Base-by-base conservation (phyloP, 192 early-diverging fungal species). In the Backusella liffmaniae region DNA sequence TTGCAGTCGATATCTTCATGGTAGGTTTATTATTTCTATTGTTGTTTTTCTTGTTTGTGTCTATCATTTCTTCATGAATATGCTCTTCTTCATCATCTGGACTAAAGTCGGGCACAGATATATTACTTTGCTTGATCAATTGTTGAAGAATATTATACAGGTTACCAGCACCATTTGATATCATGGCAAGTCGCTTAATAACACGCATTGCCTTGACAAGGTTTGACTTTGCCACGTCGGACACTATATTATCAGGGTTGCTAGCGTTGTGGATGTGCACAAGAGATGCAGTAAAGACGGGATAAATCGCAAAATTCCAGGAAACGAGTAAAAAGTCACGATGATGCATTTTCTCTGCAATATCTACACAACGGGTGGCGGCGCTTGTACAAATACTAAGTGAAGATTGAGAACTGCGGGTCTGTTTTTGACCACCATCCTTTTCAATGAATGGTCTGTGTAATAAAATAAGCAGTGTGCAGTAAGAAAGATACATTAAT, bases 381-480 rank as follows among this genome's bases (percentile, higher is more conserved):
- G 82, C 82, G n/a, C 56, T 77, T 1, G 76, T 83, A 46, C 82
- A 83, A 39, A 83, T 83, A 26, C 68, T 73, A 13, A 80, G 72
- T 0, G 82, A 83, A n/a, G 82, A 79, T 16, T 79, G 41, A 18
- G 76, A 70, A 3, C 77, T 79, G 10, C 66, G 62, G 2, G 56
- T 62, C 56, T 62, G 46, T n/a, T 81, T 81, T 35, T 77, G 26
- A 65, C 79, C 37, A 0, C 68, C 70, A 10, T 72, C 62, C 13
- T 71, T 62, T 73, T 70, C 82, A 82, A 83, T 85, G 69, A 87
- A 90, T 0, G 89, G 89, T 16, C 87, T 80, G 74, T 90, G 89
- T 26, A 90, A 71, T 21, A 90, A 62, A 35, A 85, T 87, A 37
- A 90, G 73, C 18, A 80, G 70, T 3, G 86, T 82, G 65, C 88